Evolutionary conservation across 805 yeast species (phyloP), one percentile per base, ranked within the genome.

Genomic region (Candida corydali): DNA sequence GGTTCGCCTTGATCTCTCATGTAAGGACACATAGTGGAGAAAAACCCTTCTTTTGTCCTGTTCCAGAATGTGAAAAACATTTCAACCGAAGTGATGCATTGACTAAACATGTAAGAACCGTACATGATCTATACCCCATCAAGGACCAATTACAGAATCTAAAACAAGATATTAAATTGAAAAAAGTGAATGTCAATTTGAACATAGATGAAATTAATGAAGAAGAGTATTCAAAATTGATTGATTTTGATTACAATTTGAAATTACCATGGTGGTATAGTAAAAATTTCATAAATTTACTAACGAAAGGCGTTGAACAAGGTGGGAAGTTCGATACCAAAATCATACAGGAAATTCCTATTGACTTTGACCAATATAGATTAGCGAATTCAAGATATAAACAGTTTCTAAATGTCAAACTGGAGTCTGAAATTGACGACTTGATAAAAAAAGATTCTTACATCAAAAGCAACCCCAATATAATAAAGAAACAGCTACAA

Each of bases 21-120:
- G 62, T 80, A 45, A 55, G 86, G 38, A 66, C 76, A 1, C 91
- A 83, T 52, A 76, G 83, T 0, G 80, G 82, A 1, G 84, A 81
- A 47, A 70, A 70, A 47, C 86, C 86, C 24, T 79, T 73, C 45
- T 73, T 65, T 46, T 83, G 91, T 53, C 67, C 74, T 1, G 61
- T 80, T 10, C 85, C 85, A 2, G 85, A 80, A 44, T 83, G 91
- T 54, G 72, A 70, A 34, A 69, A 74, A 42, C 69, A 70, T 30
- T 81, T 80, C 49, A 70, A 77, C 0, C 55, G 82, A 37, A 64
- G 79, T 1, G 84, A 78, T 43, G 84, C 82, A 1, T 64, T 84
- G 42, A 71, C 79, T 14, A 74, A 76, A 44, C 91, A 84, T 55
- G 64, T 81, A 39, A 68, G 76, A 29, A 69, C 78, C 0, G 78